A percentile compares a stretch with the other conserved stretches of the same genome.
Conservation (phyloP, 306 rosid genomes). For the Heteromeles arbutifolia region DNA sequence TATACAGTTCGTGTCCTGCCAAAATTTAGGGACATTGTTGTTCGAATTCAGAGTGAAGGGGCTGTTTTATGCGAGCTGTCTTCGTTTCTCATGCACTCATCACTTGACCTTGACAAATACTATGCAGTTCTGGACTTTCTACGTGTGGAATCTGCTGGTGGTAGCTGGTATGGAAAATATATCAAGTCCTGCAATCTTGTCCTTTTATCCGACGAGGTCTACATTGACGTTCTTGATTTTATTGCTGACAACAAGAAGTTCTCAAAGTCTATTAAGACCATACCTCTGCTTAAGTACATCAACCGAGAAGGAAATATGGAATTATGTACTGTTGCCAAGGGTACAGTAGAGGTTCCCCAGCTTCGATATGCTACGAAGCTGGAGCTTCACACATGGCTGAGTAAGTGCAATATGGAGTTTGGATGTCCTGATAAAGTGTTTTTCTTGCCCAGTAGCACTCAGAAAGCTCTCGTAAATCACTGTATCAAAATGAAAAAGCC, state of each 20-base stretch:
- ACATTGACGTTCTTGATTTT: slow-evolving; percentile 15
- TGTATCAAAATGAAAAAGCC: neutral
- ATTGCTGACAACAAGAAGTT: neutral
- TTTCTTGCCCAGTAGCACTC: neutral
- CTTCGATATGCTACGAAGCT: neutral
- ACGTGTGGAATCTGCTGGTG: neutral
- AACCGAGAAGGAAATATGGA: neutral
- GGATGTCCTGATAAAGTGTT: neutral
- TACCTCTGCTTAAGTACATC: slow-evolving; percentile 12
- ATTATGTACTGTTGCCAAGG: neutral
- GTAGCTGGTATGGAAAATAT: slow-evolving; percentile 1
- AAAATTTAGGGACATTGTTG: slow-evolving; percentile 2
- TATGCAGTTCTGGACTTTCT: slow-evolving; percentile 3
- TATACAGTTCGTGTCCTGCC: neutral
- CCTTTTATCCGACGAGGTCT: slow-evolving; percentile 1
- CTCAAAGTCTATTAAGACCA: neutral
- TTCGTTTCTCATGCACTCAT: neutral
- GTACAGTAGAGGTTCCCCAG: neutral
- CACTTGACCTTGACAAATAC: neutral
- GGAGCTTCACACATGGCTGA: slow-evolving; percentile 15
- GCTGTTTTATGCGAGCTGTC: neutral
- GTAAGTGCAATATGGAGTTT: slow-evolving; percentile 10
- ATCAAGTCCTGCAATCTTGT: neutral
- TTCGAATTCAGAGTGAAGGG: neutral
- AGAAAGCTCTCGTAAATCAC: neutral